A percentile compares a stretch with the other conserved stretches of the same genome.
Conservation (phyloP, 2,329 filamentous ascomycete species). For the Botryotinia globosa region DNA sequence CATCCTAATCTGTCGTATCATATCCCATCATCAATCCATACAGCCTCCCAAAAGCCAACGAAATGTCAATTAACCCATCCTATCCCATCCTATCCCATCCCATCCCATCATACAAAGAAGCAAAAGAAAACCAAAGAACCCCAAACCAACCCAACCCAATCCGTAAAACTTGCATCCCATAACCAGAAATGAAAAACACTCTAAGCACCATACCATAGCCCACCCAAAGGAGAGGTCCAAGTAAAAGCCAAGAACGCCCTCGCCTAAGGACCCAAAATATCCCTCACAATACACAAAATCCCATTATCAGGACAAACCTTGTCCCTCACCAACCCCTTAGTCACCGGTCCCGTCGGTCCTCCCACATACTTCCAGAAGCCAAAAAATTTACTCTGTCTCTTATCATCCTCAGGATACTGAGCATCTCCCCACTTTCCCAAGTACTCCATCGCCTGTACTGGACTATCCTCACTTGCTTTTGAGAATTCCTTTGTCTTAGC, state of each 20-base stretch:
- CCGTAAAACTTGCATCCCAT: neutral
- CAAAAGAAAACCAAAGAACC: neutral
- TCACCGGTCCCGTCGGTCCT: conserved; percentile 60
- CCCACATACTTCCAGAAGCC: conserved; percentile 49
- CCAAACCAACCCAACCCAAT: neutral
- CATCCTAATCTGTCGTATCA: neutral
- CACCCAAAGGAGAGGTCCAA: neutral
- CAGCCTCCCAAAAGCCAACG: neutral
- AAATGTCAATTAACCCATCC: neutral
- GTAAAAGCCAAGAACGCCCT: neutral
- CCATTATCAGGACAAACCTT: conserved; percentile 53
- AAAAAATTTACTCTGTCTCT: conserved; percentile 43
- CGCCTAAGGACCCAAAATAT: conserved; percentile 28
- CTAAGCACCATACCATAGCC: neutral
- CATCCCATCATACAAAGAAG: neutral
- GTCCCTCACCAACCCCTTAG: conserved; percentile 55
- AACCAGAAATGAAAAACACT: neutral
- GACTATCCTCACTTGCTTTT: conserved; percentile 38
- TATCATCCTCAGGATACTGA: conserved; percentile 51
- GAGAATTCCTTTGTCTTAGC: conserved; percentile 32
- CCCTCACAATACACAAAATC: conserved; percentile 35
- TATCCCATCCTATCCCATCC: neutral
- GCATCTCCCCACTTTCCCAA: conserved; percentile 61
- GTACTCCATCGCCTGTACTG: conserved; percentile 55
- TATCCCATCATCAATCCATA: neutral